Evolutionary conservation across 305 asterid species (phyloP).

Genomic region (Plantago lanceolata): DNA sequence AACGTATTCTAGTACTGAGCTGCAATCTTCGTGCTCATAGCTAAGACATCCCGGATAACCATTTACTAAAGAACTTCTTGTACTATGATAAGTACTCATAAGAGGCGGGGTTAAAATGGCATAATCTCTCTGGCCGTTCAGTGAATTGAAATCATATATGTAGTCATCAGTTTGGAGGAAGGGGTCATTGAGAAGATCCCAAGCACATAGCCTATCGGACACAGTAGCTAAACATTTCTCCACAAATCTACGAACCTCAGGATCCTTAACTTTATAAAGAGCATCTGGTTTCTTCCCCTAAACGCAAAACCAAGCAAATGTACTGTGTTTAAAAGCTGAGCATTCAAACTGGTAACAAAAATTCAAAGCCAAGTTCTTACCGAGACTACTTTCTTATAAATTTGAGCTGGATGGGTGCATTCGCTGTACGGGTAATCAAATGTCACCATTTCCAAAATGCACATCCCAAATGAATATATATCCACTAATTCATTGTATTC

Average conservation of each 20-base stretch:
- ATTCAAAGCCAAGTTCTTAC: constrained; percentile 37
- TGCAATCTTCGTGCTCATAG: constrained; percentile 46
- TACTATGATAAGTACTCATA: constrained; percentile 39
- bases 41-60: constrained; percentile 45
- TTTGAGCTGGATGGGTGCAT: constrained; percentile 76
- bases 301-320: constrained; percentile 1
- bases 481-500: constrained; percentile 78
- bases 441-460: constrained; percentile 73
- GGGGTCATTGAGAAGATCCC: constrained; percentile 79
- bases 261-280: constrained; percentile 64
- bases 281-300: constrained; percentile 89
- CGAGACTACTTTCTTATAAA: constrained; percentile 67
- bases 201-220: constrained; percentile 62
- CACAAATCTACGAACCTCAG: constrained; percentile 74
- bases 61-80: constrained; percentile 39
- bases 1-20: constrained; percentile 35
- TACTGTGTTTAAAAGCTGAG: too few relatives aligned
- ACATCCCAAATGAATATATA: constrained; percentile 76
- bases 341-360: neutral
- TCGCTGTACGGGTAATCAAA: constrained; percentile 77
- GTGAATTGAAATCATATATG: constrained; percentile 39
- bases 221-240: constrained; percentile 85
- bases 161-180: constrained; percentile 65
- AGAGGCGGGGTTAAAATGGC: constrained; percentile 43
- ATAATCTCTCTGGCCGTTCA: constrained; percentile 40